Evolutionary conservation across 768 basidiomycete genomes (phyloP).

Genomic region (Lactifluus subvellereus): DNA sequence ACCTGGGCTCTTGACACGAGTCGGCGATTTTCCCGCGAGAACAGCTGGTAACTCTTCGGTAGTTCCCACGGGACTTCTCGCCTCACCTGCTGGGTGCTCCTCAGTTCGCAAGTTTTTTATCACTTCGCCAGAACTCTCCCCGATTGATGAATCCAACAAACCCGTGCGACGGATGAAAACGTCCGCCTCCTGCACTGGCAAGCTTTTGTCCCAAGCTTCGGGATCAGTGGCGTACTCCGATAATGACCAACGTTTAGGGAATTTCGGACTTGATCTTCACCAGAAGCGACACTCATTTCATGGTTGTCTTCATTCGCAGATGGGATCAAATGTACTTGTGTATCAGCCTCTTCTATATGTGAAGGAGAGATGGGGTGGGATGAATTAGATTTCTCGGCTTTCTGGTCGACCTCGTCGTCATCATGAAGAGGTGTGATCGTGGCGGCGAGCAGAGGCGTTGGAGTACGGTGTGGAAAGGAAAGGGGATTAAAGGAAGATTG

Average conservation of each 20-base stretch:
- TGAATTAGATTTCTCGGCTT: background rate
- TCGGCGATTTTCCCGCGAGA: too few species aligned
- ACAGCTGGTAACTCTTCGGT: background rate
- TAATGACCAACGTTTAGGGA: background rate
- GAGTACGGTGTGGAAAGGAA: conserved; percentile 16
- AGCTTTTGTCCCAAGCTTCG: background rate
- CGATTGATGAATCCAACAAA: conserved; percentile 3
- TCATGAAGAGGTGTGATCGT: conserved; percentile 12
- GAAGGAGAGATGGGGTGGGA: background rate
- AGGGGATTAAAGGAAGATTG: conserved; percentile 3
- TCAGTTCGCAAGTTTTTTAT: background rate
- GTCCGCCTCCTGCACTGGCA: background rate
- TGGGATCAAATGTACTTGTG: background rate
- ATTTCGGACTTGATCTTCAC: background rate
- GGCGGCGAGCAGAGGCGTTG: conserved; percentile 18
- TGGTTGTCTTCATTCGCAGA: background rate
- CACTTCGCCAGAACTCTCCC: background rate
- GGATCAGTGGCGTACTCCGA: background rate
- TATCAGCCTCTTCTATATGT: background rate
- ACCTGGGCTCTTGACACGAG: too few species aligned
- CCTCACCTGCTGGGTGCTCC: background rate
- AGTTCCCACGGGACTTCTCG: background rate
- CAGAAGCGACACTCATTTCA: background rate
- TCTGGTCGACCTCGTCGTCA: conserved; percentile 1
- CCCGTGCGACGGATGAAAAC: conserved; percentile 7